Evolutionary conservation across 805 yeast species (phyloP), one percentile per base, ranked within the genome.

Genomic region (Wickerhamomyces alni): DNA sequence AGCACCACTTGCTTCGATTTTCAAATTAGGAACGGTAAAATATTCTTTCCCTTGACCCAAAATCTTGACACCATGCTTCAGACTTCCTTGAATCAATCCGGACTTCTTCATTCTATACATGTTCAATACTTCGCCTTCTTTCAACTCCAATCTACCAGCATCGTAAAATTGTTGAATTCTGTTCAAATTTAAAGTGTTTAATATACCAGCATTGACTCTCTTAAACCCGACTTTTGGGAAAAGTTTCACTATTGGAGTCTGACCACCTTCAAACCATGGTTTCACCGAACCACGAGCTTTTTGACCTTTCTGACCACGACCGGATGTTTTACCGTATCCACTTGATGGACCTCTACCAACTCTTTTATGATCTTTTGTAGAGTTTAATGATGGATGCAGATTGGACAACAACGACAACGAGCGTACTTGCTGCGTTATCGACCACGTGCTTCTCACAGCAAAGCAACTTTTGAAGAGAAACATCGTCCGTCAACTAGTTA

Each of bases 291-390:
- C 85, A 65, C 98, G 78, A 10, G 98, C 96, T 67, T 91, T 91
- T 62, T 91, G 98, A 77, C 99, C 99, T 67, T 93, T 93, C 57
- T 87, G 95, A 71, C 99, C 99, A 62, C 98, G 75, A 36, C 96
- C 95, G 7, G 97, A 79, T 4, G 98, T 93, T 64, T 91, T 89
- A 68, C 99, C 99, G 49, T 75, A 70, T 17, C 88, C 87, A 28
- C 94, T 82, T 31, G 94, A 88, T 18, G 96, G 95, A 67, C 98
- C 98, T 69, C 99, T 80, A 64, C 99, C 99, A 11, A 91, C 70
- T 62, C 96, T 74, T 57, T 80, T 85, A 55, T 70, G 72, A 15
- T 69, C 61, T 37, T 66, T 67, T 31, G 78, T 80, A 0, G 91
- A 77, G 34, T 82, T 80, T 30, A 69, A 69, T 4, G 80, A 70